Evolutionary conservation across 116 monocot genomes (phyloP).

Genomic region (Phalaenopsis hybrid): DNA sequence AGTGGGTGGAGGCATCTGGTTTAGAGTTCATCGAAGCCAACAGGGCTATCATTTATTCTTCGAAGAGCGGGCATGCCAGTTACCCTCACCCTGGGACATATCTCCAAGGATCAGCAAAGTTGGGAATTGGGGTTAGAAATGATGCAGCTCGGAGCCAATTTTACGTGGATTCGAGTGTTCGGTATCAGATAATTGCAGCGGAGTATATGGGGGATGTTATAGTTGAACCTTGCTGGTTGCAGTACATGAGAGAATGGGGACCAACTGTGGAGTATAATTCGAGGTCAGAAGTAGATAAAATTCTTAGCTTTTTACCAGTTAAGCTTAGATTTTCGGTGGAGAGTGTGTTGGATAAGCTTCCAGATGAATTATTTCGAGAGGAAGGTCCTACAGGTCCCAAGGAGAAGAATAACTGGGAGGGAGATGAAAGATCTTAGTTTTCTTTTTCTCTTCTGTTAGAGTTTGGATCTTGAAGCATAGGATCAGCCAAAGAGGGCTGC

Average conservation of each 20-base stretch:
- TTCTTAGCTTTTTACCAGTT: slow-evolving; percentile 44
- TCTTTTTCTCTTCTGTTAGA: background rate
- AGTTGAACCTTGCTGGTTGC: slow-evolving; percentile 68
- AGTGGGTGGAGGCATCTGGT: slow-evolving; percentile 56
- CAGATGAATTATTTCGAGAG: slow-evolving; percentile 68
- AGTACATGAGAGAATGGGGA: slow-evolving; percentile 94
- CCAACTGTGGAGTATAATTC: slow-evolving; percentile 64
- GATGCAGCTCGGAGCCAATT: slow-evolving; percentile 58
- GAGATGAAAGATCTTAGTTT: slow-evolving; percentile 69
- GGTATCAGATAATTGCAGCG: slow-evolving; percentile 65
- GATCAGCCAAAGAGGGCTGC: too few species aligned
- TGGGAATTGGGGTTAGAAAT: slow-evolving; percentile 83
- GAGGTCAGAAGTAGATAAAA: slow-evolving; percentile 56
- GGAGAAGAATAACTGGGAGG: slow-evolving; percentile 84
- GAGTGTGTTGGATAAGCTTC: slow-evolving; percentile 55
- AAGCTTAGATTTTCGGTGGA: slow-evolving; percentile 55
- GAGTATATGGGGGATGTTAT: slow-evolving; percentile 68
- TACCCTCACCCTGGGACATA: slow-evolving; percentile 57
- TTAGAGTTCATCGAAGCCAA: slow-evolving; percentile 73
- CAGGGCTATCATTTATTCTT: slow-evolving; percentile 64
- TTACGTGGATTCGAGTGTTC: slow-evolving; percentile 57
- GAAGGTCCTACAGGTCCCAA: slow-evolving; percentile 92
- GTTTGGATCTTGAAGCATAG: background rate
- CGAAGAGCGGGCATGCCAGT: slow-evolving; percentile 75
- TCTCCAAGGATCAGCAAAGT: slow-evolving; percentile 61